Percentiles rank a stretch among this genome's conserved stretches.
Conservation (phyloP, 129 eudicot species). For the Deinandra increscens region DNA sequence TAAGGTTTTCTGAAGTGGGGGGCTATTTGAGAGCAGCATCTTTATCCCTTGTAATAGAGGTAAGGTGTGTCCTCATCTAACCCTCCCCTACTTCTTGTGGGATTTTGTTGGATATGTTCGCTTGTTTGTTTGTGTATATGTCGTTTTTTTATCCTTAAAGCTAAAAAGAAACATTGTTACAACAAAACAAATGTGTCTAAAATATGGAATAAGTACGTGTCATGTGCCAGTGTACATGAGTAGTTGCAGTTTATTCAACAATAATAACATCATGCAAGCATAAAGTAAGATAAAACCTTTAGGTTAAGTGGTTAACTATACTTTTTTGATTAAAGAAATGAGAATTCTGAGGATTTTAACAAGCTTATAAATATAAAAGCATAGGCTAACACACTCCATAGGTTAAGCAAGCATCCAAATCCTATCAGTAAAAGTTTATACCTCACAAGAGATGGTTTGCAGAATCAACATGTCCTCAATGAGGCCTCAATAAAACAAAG, state of each 20-base stretch:
- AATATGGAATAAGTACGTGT: background rate
- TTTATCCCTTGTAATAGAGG: no score
- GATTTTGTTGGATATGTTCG: no score
- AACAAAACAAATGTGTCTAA: background rate
- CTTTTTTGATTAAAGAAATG: background rate
- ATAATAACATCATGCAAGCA: slow-evolving; percentile 11
- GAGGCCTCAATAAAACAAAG: slow-evolving; percentile 59
- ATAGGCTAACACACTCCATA: background rate
- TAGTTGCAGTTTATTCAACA: background rate
- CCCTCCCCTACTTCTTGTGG: no score
- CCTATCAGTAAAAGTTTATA: slow-evolving; percentile 5
- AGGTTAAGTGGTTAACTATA: background rate
- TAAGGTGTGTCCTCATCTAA: no score
- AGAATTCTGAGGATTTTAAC: background rate
- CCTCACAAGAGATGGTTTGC: slow-evolving; percentile 8
- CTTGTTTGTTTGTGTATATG: background rate
- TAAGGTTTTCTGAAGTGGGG: no score
- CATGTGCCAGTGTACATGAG: background rate
- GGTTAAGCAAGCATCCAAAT: slow-evolving; percentile 15
- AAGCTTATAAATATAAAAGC: background rate
- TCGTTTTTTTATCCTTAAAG: background rate
- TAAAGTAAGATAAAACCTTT: background rate
- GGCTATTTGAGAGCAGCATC: no score
- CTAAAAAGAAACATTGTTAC: background rate
- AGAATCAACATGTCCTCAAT: slow-evolving; percentile 24